Evolutionary conservation across 164 flowering plant species (phyloP).

Genomic region (Stephania japonica): DNA sequence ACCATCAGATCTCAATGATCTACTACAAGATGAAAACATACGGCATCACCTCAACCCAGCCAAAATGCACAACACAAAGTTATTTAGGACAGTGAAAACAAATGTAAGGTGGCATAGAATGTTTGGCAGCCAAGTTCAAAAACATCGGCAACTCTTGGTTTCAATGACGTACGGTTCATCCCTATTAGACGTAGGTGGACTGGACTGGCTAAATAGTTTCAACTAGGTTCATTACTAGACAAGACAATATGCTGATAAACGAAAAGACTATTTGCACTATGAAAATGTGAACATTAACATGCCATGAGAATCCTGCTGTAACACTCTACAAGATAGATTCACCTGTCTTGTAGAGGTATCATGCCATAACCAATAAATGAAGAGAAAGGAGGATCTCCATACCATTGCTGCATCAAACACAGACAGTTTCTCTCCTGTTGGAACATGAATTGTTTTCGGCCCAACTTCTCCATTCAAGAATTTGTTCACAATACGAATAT

Average conservation of each 20-base stretch:
- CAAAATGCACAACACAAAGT: not conserved
- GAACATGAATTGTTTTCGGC: constrained; percentile 65
- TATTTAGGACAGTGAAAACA: not conserved
- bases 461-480: constrained; percentile 66
- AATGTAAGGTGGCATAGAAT: not conserved
- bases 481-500: constrained; percentile 64
- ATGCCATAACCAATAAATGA: not conserved
- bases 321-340: not conserved
- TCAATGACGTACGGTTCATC: not conserved
- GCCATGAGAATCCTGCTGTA: no score
- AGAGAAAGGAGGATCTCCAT: constrained; percentile 2
- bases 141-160: not conserved
- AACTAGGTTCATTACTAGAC: not conserved
- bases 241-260: not conserved
- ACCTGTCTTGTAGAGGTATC: not conserved
- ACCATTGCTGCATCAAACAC: constrained; percentile 70
- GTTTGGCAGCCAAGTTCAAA: not conserved
- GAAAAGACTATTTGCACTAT: not conserved
- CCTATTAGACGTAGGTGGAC: not conserved
- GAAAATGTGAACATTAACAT: not conserved
- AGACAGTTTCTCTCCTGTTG: constrained; percentile 55
- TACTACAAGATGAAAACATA: not conserved
- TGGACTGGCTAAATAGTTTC: not conserved
- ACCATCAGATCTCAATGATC: not conserved
- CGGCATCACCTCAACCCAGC: not conserved